Percentiles rank a stretch among this genome's conserved stretches.
These are phyloP conservation scores for Trametes cingulata DNA, from an alignment of 768 basidiomycete genomes.

Conservation along the genomic window DNA sequence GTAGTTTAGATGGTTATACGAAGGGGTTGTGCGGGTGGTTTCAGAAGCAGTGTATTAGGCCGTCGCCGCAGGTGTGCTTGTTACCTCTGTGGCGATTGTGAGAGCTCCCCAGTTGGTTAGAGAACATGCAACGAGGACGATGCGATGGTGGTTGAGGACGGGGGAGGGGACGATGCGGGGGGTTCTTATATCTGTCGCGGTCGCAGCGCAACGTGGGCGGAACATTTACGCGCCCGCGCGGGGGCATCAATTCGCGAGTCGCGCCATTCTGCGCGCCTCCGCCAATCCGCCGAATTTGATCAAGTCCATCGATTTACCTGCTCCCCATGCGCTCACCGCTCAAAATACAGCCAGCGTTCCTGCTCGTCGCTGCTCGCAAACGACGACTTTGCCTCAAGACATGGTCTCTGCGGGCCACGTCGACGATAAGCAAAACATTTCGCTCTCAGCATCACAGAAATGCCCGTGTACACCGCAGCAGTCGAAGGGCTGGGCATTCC, in stretches of 20 bases:
- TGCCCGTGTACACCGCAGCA: neutral
- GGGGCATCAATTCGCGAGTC: too few relatives aligned
- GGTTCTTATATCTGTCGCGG: constrained; percentile 5
- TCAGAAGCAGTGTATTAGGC: constrained; percentile 49
- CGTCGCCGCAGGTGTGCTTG: constrained; percentile 78
- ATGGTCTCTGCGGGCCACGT: neutral
- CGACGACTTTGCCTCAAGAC: neutral
- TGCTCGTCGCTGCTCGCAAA: neutral
- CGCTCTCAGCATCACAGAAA: too few relatives aligned
- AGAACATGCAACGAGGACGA: constrained; percentile 75
- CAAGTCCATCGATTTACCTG: neutral
- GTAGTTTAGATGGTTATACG: constrained; percentile 2
- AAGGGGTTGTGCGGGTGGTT: constrained; percentile 20
- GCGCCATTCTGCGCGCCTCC: neutral
- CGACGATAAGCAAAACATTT: neutral
- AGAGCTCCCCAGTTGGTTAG: constrained; percentile 86
- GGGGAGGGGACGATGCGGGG: neutral
- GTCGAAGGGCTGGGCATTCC: neutral
- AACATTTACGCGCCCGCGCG: neutral
- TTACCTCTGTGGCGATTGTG: constrained; percentile 88
- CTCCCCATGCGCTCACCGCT: neutral
- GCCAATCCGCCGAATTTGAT: neutral
- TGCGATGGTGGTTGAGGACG: neutral
- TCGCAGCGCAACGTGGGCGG: neutral
- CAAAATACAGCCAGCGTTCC: neutral